phyloP scores from a whole-genome alignment of 176 grass and related monocot genomes.

The Panicum miliaceum region DNA sequence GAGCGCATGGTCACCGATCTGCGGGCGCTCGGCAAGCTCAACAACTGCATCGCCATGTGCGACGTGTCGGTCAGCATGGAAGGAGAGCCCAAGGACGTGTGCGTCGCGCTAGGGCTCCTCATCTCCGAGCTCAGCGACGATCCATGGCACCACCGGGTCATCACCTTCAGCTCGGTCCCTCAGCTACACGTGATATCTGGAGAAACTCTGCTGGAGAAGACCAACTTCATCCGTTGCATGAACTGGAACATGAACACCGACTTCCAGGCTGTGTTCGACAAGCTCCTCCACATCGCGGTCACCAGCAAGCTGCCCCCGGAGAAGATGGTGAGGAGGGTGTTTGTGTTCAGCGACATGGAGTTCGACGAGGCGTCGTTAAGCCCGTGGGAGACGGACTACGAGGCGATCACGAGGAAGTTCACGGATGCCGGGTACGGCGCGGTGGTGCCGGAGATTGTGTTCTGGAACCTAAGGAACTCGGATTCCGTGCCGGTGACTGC shows the following conservation, averaged over 20 bases:
- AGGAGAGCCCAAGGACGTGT: slow-evolving; percentile 59
- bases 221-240: slow-evolving; percentile 46
- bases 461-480: slow-evolving; percentile 76
- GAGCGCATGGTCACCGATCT: slow-evolving; percentile 65
- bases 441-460: slow-evolving; percentile 69
- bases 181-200: slow-evolving; percentile 51
- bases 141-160: slow-evolving; percentile 67
- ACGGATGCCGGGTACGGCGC: slow-evolving; percentile 56
- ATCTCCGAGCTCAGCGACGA: slow-evolving; percentile 71
- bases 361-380: slow-evolving; percentile 63
- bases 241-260: slow-evolving; percentile 57
- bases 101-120: slow-evolving; percentile 75
- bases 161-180: slow-evolving; percentile 61
- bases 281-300: slow-evolving; percentile 57
- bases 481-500: slow-evolving; percentile 50
- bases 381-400: slow-evolving; percentile 78
- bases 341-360: slow-evolving; percentile 94
- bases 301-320: slow-evolving; percentile 41
- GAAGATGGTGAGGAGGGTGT: slow-evolving; percentile 62
- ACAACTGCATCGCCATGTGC: slow-evolving; percentile 72
- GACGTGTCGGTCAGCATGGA: slow-evolving; percentile 88
- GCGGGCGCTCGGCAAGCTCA: too few relatives aligned
- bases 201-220: slow-evolving; percentile 34
- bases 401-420: slow-evolving; percentile 67
- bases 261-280: slow-evolving; percentile 76